These are phyloP conservation scores for Trypanosoma grayi DNA, from an alignment of 208 protist genomes.

Conservation along the genomic window DNA sequence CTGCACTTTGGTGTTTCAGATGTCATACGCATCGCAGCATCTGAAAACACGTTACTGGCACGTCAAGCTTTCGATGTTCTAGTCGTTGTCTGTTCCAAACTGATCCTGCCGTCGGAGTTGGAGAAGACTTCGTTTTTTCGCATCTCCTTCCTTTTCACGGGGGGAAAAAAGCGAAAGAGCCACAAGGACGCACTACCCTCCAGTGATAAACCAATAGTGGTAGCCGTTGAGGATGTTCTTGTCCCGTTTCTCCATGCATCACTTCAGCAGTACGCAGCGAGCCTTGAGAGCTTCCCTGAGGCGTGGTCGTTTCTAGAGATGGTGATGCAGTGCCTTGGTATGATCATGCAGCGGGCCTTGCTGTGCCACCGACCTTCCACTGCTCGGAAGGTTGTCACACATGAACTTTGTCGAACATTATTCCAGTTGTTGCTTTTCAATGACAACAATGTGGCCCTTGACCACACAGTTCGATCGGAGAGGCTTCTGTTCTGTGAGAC, in stretches of 20 bases:
- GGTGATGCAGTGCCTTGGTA: constrained; percentile 65
- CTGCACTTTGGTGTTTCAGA: constrained; percentile 61
- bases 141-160: constrained; percentile 38
- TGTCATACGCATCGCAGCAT: constrained; percentile 61
- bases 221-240: constrained; percentile 70
- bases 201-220: constrained; percentile 51
- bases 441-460: constrained; percentile 58
- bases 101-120: constrained; percentile 69
- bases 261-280: constrained; percentile 53
- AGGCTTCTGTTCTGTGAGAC: constrained; percentile 78
- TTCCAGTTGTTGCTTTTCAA: constrained; percentile 64
- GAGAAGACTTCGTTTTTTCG: constrained; percentile 30
- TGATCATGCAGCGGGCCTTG: constrained; percentile 68
- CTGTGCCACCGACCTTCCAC: constrained; percentile 69
- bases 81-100: constrained; percentile 64
- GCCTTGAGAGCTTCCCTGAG: constrained; percentile 51
- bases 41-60: constrained; percentile 50
- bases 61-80: constrained; percentile 77
- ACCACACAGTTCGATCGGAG: constrained; percentile 52
- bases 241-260: constrained; percentile 61
- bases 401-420: constrained; percentile 46
- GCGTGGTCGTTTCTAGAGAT: constrained; percentile 75
- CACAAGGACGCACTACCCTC: neutral
- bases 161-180: constrained; percentile 36
- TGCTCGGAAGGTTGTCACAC: constrained; percentile 49